Conservation (phyloP, 1,284 basidiomycete genomes). For the Entoloma clypeatum region DNA sequence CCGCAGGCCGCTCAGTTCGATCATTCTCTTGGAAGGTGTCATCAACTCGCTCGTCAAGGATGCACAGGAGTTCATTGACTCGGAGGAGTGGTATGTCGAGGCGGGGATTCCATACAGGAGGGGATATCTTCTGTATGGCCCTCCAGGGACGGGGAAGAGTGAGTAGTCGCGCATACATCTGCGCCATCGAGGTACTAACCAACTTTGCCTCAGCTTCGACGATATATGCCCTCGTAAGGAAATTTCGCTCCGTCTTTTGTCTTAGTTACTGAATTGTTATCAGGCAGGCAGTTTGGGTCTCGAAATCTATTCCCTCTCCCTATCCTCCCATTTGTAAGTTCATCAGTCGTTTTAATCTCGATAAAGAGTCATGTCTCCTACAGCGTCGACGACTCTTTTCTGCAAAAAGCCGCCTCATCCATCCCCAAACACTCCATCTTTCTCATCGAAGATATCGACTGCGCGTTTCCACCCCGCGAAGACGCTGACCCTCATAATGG, state of each 20-base stretch:
- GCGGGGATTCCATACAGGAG: conserved; percentile 54
- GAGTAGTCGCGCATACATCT: conserved; percentile 14
- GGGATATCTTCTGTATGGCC: conserved; percentile 53
- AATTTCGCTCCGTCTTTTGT: neutral
- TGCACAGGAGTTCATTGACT: conserved; percentile 45
- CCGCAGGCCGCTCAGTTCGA: conserved; percentile 45
- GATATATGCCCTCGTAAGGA: conserved; percentile 50
- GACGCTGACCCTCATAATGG: conserved; percentile 35
- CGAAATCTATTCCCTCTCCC: conserved; percentile 55
- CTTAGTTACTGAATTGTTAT: too few relatives aligned
- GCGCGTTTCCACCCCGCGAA: conserved; percentile 47
- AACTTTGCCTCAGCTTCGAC: conserved; percentile 40
- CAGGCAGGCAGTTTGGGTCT: conserved; percentile 54
- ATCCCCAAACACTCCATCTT: conserved; percentile 50
- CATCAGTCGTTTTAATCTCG: neutral
- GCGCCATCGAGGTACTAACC: conserved; percentile 2
- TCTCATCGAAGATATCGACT: conserved; percentile 55
- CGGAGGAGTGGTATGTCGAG: conserved; percentile 50
- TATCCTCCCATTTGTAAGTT: conserved; percentile 46
- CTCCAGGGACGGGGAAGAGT: conserved; percentile 54
- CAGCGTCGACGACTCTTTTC: conserved; percentile 47
- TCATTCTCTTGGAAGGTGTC: conserved; percentile 45
- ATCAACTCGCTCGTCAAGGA: conserved; percentile 46
- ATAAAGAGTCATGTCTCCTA: conserved; percentile 1
- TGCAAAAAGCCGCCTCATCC: conserved; percentile 40